These are phyloP conservation scores for Arthrobotrys musiformis DNA, from an alignment of 2,329 filamentous ascomycete species.

Conservation along the genomic window DNA sequence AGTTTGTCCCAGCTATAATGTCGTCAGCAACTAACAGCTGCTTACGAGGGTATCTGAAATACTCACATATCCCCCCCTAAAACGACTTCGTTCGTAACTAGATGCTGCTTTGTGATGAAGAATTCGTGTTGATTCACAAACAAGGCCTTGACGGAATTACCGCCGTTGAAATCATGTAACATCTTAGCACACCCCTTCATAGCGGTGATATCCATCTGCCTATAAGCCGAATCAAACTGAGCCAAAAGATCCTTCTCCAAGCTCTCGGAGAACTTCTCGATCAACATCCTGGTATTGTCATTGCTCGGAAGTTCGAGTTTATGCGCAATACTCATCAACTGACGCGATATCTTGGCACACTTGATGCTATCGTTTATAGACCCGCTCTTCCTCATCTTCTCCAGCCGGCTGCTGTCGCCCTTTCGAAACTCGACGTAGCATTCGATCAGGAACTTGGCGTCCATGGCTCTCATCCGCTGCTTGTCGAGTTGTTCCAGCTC, in stretches of 20 bases:
- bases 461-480: constrained; percentile 86
- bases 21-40: constrained; percentile 61
- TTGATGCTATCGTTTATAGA: constrained; percentile 91
- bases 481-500: constrained; percentile 92
- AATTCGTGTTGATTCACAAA: constrained; percentile 99
- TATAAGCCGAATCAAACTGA: constrained; percentile 97
- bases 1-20: constrained; percentile 83
- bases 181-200: constrained; percentile 98
- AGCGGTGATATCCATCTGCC: constrained; percentile 92
- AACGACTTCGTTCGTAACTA: constrained; percentile 85
- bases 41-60: neutral
- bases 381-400: constrained; percentile 86
- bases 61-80: constrained; percentile 71
- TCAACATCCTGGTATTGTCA: constrained; percentile 81
- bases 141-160: constrained; percentile 90
- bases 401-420: constrained; percentile 84
- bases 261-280: constrained; percentile 96
- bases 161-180: constrained; percentile 93
- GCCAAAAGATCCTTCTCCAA: constrained; percentile 93
- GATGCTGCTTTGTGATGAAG: constrained; percentile 94
- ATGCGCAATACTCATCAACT: constrained; percentile 93
- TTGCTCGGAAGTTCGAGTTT: constrained; percentile 78
- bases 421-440: constrained; percentile 96
- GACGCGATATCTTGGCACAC: constrained; percentile 91
- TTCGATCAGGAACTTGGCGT: constrained; percentile 93